phyloP scores from a whole-genome alignment of 208 protist genomes.

The Trypanosoma mega region DNA sequence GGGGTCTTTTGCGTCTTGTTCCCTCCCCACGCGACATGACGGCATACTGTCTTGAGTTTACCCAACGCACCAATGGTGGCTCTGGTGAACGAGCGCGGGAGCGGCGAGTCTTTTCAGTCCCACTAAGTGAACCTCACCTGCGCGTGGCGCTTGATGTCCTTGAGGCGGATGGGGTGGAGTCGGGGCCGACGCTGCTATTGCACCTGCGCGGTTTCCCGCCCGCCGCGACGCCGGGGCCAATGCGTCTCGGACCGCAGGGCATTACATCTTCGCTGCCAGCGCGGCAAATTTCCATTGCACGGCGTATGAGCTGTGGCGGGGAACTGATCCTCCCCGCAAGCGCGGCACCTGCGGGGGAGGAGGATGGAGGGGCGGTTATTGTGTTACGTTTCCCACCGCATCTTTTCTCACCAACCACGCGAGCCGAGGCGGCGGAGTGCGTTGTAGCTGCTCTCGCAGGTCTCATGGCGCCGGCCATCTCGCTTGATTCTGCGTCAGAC shows the following conservation, averaged over 20 bases:
- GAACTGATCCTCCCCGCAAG: slow-evolving; percentile 71
- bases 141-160: slow-evolving; percentile 57
- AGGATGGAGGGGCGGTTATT: slow-evolving; percentile 50
- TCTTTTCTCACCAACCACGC: slow-evolving; percentile 38
- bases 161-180: slow-evolving; percentile 41
- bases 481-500: background rate
- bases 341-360: slow-evolving; percentile 40
- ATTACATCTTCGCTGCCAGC: slow-evolving; percentile 3
- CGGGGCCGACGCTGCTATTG: slow-evolving; percentile 20
- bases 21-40: slow-evolving; percentile 31
- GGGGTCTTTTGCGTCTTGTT: slow-evolving; percentile 44
- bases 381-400: slow-evolving; percentile 63
- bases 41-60: slow-evolving; percentile 65
- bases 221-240: background rate
- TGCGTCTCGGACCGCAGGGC: background rate
- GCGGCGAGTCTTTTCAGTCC: slow-evolving; percentile 72
- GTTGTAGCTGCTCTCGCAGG: slow-evolving; percentile 70
- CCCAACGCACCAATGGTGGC: slow-evolving; percentile 53
- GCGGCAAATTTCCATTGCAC: slow-evolving; percentile 43
- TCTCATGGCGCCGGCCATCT: slow-evolving; percentile 40
- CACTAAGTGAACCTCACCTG: slow-evolving; percentile 62
- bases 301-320: slow-evolving; percentile 52
- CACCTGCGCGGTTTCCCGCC: slow-evolving; percentile 23
- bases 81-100: slow-evolving; percentile 36
- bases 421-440: slow-evolving; percentile 63